phyloP scores from a whole-genome alignment of 352 stramenopile species.

The Pythium folliculosum region DNA sequence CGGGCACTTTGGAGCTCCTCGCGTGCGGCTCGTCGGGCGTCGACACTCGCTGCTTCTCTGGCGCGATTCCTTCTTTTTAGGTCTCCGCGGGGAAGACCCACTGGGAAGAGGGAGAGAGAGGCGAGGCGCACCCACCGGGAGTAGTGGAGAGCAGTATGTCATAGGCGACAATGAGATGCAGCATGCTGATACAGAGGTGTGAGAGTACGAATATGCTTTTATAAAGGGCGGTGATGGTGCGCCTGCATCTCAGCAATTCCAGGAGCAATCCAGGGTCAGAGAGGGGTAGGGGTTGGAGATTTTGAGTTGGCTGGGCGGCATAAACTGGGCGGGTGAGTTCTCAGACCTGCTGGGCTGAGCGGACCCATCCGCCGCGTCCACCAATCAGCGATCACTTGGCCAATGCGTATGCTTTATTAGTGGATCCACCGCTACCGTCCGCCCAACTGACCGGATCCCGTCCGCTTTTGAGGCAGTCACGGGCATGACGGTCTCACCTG shows the following conservation, averaged over 20 bases:
- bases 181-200: constrained; percentile 3
- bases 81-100: neutral
- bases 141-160: constrained; percentile 16
- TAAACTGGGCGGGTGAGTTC: neutral
- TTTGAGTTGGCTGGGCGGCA: neutral
- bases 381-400: neutral
- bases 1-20: too few species aligned
- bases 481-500: neutral
- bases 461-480: neutral
- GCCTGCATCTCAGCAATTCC: neutral
- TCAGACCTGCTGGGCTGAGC: neutral
- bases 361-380: neutral
- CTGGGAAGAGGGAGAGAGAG: neutral
- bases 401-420: neutral
- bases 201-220: neutral
- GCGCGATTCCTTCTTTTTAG: neutral
- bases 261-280: neutral
- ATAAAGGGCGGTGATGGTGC: constrained; percentile 1
- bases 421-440: neutral
- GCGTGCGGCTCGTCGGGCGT: too few species aligned
- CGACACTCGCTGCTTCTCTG: too few species aligned
- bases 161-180: constrained; percentile 29
- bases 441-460: neutral
- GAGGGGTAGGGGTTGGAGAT: neutral
- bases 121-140: neutral